phyloP scores from a whole-genome alignment of 805 yeast genomes.

The Geotrichum ghanense region DNA sequence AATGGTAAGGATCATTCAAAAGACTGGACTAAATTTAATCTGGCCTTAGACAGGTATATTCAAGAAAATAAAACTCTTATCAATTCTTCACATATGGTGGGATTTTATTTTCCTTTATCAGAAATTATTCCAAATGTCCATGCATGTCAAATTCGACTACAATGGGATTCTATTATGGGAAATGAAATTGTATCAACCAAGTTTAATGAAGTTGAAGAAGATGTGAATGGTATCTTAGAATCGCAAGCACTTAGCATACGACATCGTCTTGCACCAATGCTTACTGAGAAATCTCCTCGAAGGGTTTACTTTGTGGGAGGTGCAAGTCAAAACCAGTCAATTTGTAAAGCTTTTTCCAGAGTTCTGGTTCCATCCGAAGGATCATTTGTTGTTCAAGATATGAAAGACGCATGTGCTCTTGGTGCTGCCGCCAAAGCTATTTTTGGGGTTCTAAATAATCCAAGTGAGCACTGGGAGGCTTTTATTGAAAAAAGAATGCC shows the following conservation, averaged over 20 bases:
- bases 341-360: conserved; percentile 56
- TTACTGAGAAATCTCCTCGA: conserved; percentile 41
- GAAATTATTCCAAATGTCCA: conserved; percentile 80
- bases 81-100: conserved; percentile 28
- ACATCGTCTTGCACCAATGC: conserved; percentile 65
- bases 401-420: conserved; percentile 82
- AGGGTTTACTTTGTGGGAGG: conserved; percentile 82
- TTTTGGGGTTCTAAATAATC: conserved; percentile 22
- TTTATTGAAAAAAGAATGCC: background rate
- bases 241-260: conserved; percentile 82
- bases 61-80: conserved; percentile 4
- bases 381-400: conserved; percentile 50
- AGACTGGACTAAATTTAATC: conserved; percentile 22
- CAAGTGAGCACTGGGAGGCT: background rate
- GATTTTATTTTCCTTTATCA: conserved; percentile 79
- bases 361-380: conserved; percentile 59
- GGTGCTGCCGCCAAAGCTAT: conserved; percentile 85
- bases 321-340: conserved; percentile 59
- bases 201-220: conserved; percentile 31
- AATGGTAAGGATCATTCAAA: conserved; percentile 25
- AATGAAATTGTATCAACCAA: background rate
- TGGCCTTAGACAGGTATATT: conserved; percentile 4
- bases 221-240: conserved; percentile 70
- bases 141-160: conserved; percentile 48
- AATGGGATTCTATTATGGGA: conserved; percentile 25